Evolutionary conservation across 163 green algal genomes (phyloP).

Genomic region (Chlamydomonas reinhardtii): DNA sequence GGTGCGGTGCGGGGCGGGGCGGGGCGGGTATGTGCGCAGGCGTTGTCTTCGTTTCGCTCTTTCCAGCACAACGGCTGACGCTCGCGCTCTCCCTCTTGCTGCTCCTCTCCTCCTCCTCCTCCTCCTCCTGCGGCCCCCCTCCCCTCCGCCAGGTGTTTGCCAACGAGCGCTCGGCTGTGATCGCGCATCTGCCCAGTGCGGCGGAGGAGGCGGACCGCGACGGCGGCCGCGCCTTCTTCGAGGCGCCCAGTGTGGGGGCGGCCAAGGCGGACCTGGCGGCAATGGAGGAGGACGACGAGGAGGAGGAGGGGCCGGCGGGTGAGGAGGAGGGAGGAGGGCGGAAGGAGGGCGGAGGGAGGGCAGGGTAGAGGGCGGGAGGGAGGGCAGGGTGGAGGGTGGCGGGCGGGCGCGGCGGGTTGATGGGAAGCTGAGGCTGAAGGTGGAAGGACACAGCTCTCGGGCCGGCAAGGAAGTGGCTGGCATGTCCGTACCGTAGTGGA

Average conservation of each 20-base stretch:
- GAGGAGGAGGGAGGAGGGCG: background rate
- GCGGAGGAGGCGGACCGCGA: slow-evolving; percentile 54
- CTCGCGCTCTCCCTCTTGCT: too few relatives aligned
- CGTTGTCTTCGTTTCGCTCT: too few relatives aligned
- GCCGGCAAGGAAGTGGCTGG: too few relatives aligned
- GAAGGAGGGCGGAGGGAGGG: background rate
- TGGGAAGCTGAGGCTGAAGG: too few relatives aligned
- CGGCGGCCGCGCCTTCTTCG: slow-evolving; percentile 64
- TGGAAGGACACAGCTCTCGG: too few relatives aligned
- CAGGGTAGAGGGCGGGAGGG: background rate
- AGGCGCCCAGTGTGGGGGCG: slow-evolving; percentile 51
- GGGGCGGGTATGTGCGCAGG: too few relatives aligned
- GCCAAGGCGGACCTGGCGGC: slow-evolving; percentile 17
- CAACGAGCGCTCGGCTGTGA: slow-evolving; percentile 76
- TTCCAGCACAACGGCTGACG: too few relatives aligned
- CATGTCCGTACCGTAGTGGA: too few relatives aligned
- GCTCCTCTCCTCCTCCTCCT: background rate
- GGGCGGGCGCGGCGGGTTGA: background rate
- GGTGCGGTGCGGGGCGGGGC: too few relatives aligned
- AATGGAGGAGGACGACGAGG: slow-evolving; percentile 48
- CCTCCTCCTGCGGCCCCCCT: background rate
- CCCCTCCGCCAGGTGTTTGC: slow-evolving; percentile 70
- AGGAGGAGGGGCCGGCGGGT: slow-evolving; percentile 37
- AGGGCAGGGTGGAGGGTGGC: slow-evolving; percentile 45
- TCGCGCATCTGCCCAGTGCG: slow-evolving; percentile 79